These are phyloP conservation scores for Vitis hybrid DNA, from an alignment of 177 flowering plant genomes.

Conservation along the genomic window DNA sequence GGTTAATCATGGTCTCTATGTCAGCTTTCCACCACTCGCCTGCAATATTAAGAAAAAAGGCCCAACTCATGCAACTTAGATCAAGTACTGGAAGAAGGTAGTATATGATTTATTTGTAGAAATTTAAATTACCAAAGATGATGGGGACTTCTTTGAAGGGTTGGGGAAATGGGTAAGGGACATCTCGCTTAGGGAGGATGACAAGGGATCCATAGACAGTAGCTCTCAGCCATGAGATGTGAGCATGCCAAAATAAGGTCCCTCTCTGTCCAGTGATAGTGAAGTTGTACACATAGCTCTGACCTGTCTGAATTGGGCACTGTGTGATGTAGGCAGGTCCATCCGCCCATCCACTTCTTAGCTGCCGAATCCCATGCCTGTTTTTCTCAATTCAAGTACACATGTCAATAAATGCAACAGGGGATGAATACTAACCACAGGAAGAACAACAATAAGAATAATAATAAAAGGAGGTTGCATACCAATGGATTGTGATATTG, in stretches of 20 bases:
- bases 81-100: neutral
- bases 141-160: conserved; percentile 38
- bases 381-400: neutral
- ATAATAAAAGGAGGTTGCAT: neutral
- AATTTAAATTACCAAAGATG: conserved; percentile 24
- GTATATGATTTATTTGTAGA: neutral
- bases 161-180: conserved; percentile 26
- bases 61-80: neutral
- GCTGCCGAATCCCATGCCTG: conserved; percentile 76
- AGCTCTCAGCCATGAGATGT: conserved; percentile 66
- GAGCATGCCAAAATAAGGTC: conserved; percentile 73
- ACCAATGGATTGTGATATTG: conserved; percentile 71
- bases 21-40: conserved; percentile 56
- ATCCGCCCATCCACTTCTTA: conserved; percentile 68
- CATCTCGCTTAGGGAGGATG: conserved; percentile 27
- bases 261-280: conserved; percentile 71
- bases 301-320: conserved; percentile 75
- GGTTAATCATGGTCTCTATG: conserved; percentile 34
- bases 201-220: conserved; percentile 49
- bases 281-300: conserved; percentile 61
- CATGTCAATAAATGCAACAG: neutral
- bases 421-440: neutral
- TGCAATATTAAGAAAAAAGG: conserved; percentile 10
- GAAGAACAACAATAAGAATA: neutral
- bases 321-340: conserved; percentile 75